Percentiles rank a stretch among this genome's conserved stretches.
phyloP scores from a whole-genome alignment of 129 eudicot genomes.

The Kitagawia praeruptora region DNA sequence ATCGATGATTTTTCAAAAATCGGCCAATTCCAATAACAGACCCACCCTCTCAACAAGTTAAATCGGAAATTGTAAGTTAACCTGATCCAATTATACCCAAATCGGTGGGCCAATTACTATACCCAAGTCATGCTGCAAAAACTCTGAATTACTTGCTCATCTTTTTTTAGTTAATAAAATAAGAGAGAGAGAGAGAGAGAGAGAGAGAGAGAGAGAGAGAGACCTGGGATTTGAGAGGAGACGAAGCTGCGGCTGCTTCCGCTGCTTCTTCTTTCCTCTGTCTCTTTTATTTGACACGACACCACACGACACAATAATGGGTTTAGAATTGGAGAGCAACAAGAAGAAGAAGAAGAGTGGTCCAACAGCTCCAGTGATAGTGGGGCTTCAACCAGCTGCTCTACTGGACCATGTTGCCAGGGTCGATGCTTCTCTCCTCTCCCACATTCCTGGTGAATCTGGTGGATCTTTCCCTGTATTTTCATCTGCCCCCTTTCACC shows the following conservation, averaged over 20 bases:
- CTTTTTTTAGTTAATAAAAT: too few relatives aligned
- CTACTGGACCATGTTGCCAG: constrained; percentile 82
- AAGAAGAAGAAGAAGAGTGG: background rate
- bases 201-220: too few relatives aligned
- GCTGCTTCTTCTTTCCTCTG: background rate
- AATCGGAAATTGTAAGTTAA: too few relatives aligned
- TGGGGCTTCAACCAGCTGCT: constrained; percentile 92
- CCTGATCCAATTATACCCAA: too few relatives aligned
- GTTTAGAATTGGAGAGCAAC: constrained; percentile 5
- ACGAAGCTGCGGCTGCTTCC: background rate
- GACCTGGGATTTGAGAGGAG: background rate
- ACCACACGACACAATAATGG: background rate
- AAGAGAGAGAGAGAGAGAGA: too few relatives aligned
- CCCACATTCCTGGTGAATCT: constrained; percentile 70
- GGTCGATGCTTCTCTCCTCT: constrained; percentile 74
- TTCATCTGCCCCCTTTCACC: background rate
- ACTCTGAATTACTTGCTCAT: too few relatives aligned
- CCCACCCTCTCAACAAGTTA: too few relatives aligned
- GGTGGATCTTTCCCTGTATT: constrained; percentile 97
- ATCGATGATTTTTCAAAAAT: too few relatives aligned
- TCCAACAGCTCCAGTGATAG: constrained; percentile 34
- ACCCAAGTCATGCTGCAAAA: too few relatives aligned
- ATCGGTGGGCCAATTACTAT: too few relatives aligned
- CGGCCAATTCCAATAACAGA: too few relatives aligned
- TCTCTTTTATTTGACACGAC: background rate